A percentile compares a stretch with the other conserved stretches of the same genome.
phyloP scores from a whole-genome alignment of 2,329 filamentous ascomycete genomes.

The Bipolaris oryzae region DNA sequence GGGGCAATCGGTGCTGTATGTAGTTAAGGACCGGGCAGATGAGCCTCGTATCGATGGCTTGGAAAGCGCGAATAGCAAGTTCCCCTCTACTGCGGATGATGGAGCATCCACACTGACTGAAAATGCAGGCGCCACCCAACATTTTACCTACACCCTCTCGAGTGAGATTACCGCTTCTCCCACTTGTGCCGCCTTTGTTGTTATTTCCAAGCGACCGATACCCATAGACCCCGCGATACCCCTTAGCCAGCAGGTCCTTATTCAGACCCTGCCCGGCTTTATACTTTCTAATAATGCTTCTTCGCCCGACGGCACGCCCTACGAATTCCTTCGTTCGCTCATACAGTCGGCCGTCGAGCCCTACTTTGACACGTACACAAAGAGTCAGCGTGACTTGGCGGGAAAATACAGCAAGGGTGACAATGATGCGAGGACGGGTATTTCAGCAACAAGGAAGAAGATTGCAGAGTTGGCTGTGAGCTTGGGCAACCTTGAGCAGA shows the following conservation, averaged over 20 bases:
- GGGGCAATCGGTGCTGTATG: constrained; percentile 84
- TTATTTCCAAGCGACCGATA: constrained; percentile 86
- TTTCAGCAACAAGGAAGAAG: constrained; percentile 96
- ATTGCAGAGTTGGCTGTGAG: constrained; percentile 93
- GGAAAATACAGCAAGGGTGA: constrained; percentile 74
- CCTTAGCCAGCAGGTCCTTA: constrained; percentile 85
- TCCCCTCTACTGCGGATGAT: constrained; percentile 10
- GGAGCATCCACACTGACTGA: constrained; percentile 44
- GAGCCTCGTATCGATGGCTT: constrained; percentile 45
- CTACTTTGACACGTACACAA: constrained; percentile 96
- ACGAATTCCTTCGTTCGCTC: constrained; percentile 89
- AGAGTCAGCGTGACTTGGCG: constrained; percentile 56
- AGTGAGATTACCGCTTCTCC: constrained; percentile 80
- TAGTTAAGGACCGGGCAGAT: constrained; percentile 78
- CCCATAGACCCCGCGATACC: constrained; percentile 84
- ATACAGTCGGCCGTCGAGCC: constrained; percentile 90
- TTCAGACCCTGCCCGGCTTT: constrained; percentile 87
- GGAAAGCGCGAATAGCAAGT: constrained; percentile 42
- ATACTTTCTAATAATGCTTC: constrained; percentile 71
- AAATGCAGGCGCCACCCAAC: constrained; percentile 47
- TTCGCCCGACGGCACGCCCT: constrained; percentile 81
- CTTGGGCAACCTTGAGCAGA: constrained; percentile 90
- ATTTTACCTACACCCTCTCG: constrained; percentile 78
- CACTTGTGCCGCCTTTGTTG: constrained; percentile 83
- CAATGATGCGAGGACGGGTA: constrained; percentile 88